These are phyloP conservation scores for Wallacemonas sp. DNA, from an alignment of 208 protist species.

Conservation along the genomic window DNA sequence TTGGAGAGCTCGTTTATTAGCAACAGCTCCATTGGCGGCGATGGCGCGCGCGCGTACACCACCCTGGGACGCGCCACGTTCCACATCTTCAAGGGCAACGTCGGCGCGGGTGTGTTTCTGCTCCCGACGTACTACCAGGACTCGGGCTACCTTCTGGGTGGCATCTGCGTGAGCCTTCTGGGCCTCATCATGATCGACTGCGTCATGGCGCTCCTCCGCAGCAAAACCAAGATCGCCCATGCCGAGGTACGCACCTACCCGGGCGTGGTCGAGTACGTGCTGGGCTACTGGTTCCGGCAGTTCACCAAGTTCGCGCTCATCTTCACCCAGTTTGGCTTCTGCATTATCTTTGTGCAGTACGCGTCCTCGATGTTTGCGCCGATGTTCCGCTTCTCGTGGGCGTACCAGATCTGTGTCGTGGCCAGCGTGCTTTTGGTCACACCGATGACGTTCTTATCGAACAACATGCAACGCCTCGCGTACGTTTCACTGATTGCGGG, in stretches of 20 bases:
- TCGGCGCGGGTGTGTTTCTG: slow-evolving; percentile 82
- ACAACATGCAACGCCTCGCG: slow-evolving; percentile 55
- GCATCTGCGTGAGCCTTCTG: slow-evolving; percentile 41
- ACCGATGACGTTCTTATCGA: slow-evolving; percentile 69
- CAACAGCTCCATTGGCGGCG: slow-evolving; percentile 14
- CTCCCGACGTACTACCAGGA: slow-evolving; percentile 81
- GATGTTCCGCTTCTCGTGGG: slow-evolving; percentile 28
- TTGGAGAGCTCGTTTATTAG: slow-evolving; percentile 46
- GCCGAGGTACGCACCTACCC: slow-evolving; percentile 70
- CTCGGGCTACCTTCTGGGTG: slow-evolving; percentile 58
- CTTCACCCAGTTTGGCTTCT: slow-evolving; percentile 90
- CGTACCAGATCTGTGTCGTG: slow-evolving; percentile 56
- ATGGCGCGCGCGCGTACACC: slow-evolving; percentile 24
- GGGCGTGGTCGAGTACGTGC: slow-evolving; percentile 66
- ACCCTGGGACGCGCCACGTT: slow-evolving; percentile 65
- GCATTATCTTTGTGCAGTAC: slow-evolving; percentile 83
- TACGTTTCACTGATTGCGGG: slow-evolving; percentile 70
- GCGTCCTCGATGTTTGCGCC: slow-evolving; percentile 69
- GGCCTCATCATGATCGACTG: slow-evolving; percentile 81
- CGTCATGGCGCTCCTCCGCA: slow-evolving; percentile 51
- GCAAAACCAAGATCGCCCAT: slow-evolving; percentile 62
- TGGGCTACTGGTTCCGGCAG: slow-evolving; percentile 57
- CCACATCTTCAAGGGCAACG: slow-evolving; percentile 90
- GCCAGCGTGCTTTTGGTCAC: slow-evolving; percentile 57
- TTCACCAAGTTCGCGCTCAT: slow-evolving; percentile 72